Conservation (phyloP, 805 yeast genomes). For the Maudiozyma saulgeensis region DNA sequence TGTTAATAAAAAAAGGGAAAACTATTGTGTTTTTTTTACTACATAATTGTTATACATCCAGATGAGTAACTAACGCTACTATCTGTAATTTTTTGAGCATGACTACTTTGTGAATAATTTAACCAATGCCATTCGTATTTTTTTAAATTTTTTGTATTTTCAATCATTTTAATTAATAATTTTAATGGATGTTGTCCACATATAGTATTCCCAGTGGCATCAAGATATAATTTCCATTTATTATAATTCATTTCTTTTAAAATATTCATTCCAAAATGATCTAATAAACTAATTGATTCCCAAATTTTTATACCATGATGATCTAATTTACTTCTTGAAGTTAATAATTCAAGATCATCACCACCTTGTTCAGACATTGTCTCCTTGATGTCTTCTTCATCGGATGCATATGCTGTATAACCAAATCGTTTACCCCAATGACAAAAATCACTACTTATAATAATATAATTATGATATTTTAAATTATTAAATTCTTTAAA, state of each 20-base stretch:
- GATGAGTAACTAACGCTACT: constrained; percentile 90
- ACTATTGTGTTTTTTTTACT: no score
- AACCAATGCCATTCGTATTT: constrained; percentile 51
- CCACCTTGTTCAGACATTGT: constrained; percentile 25
- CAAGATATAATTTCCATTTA: constrained; percentile 59
- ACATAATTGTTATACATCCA: constrained; percentile 39
- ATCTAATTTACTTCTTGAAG: constrained; percentile 20
- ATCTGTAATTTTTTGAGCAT: constrained; percentile 40
- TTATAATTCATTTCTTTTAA: constrained; percentile 1
- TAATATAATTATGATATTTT: constrained; percentile 53
- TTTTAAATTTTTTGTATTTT: constrained; percentile 6
- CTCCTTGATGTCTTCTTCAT: constrained; percentile 17
- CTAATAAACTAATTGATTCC: constrained; percentile 66
- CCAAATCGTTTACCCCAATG: constrained; percentile 80
- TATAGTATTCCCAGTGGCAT: constrained; percentile 72
- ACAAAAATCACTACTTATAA: constrained; percentile 85
- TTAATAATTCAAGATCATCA: constrained; percentile 25
- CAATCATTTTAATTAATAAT: constrained; percentile 45
- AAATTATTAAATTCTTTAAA: constrained; percentile 45
- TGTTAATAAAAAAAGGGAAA: background rate
- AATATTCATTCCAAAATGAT: constrained; percentile 57
- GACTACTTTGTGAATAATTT: constrained; percentile 70
- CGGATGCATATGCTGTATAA: constrained; percentile 42
- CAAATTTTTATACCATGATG: constrained; percentile 43
- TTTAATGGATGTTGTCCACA: constrained; percentile 86